Conservation (phyloP, 371 early-diverging fungal genomes). For the Rhizopus delemar region DNA sequence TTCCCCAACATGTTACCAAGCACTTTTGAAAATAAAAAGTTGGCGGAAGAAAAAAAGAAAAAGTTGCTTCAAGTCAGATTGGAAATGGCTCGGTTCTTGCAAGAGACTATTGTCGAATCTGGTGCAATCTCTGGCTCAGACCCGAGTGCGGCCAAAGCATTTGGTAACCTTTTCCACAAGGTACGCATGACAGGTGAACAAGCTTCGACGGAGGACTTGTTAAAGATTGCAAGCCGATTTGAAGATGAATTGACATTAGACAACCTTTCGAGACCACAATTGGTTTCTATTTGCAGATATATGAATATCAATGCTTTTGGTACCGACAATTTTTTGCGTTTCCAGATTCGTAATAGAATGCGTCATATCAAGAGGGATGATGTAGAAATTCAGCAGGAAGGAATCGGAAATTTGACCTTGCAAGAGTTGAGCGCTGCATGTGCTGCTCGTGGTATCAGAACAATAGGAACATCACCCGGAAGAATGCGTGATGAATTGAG, state of each 20-base stretch:
- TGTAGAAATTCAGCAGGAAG: constrained; percentile 83
- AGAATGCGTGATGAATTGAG: constrained; percentile 83
- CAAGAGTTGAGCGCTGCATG: constrained; percentile 87
- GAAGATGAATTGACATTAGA: constrained; percentile 92
- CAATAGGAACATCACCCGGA: constrained; percentile 83
- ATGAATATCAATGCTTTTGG: constrained; percentile 94
- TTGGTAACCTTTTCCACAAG: constrained; percentile 80
- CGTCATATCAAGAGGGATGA: constrained; percentile 88
- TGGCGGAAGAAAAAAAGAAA: constrained; percentile 88
- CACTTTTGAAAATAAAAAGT: constrained; percentile 91
- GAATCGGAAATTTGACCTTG: constrained; percentile 84
- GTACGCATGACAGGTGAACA: constrained; percentile 86
- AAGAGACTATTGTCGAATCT: constrained; percentile 92
- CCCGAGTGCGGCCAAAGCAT: constrained; percentile 73
- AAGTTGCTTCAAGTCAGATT: constrained; percentile 85
- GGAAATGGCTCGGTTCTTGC: constrained; percentile 93
- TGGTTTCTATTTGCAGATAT: constrained; percentile 92
- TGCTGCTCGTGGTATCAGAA: constrained; percentile 88
- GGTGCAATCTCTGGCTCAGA: constrained; percentile 62
- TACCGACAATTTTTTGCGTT: constrained; percentile 90
- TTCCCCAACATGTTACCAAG: constrained; percentile 97
- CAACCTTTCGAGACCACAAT: constrained; percentile 91
- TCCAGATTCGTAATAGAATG: constrained; percentile 86
- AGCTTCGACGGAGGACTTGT: constrained; percentile 80
- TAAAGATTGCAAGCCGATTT: constrained; percentile 84